These are phyloP conservation scores for Scytalidium sp. DNA, from an alignment of 2,329 filamentous ascomycete species.

Conservation along the genomic window DNA sequence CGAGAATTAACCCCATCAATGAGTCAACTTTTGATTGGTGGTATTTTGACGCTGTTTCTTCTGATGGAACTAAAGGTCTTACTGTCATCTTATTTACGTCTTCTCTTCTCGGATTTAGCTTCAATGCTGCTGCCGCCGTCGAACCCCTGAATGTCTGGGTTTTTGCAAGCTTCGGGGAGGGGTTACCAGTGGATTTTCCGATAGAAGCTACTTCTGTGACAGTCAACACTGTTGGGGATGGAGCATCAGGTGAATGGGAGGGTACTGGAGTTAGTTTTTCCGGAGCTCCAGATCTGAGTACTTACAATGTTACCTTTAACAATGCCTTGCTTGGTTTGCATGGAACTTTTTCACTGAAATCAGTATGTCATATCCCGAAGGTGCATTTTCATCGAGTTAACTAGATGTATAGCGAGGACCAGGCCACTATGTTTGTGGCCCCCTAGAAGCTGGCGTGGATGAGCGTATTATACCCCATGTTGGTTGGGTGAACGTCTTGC, in stretches of 20 bases:
- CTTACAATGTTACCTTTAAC: slow-evolving; percentile 1
- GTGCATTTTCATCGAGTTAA: not conserved
- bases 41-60: slow-evolving; percentile 32
- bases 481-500: slow-evolving; percentile 1
- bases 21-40: slow-evolving; percentile 32
- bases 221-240: not conserved
- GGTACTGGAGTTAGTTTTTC: slow-evolving; percentile 3
- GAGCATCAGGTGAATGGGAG: slow-evolving; percentile 3
- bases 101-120: slow-evolving; percentile 32
- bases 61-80: slow-evolving; percentile 19
- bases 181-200: not conserved
- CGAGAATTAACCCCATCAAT: slow-evolving; percentile 25
- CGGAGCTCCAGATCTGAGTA: slow-evolving; percentile 2
- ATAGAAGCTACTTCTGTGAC: not conserved
- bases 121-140: slow-evolving; percentile 7
- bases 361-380: not conserved
- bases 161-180: slow-evolving; percentile 2
- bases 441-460: not conserved
- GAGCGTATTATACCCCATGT: not conserved
- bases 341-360: slow-evolving; percentile 4
- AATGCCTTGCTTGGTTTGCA: slow-evolving; percentile 2
- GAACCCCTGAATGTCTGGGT: not conserved
- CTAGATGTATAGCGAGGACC: not conserved
- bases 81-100: slow-evolving; percentile 27
- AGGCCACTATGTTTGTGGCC: not conserved